phyloP scores from a whole-genome alignment of 768 basidiomycete species.

The Aureoboletus auriporus region DNA sequence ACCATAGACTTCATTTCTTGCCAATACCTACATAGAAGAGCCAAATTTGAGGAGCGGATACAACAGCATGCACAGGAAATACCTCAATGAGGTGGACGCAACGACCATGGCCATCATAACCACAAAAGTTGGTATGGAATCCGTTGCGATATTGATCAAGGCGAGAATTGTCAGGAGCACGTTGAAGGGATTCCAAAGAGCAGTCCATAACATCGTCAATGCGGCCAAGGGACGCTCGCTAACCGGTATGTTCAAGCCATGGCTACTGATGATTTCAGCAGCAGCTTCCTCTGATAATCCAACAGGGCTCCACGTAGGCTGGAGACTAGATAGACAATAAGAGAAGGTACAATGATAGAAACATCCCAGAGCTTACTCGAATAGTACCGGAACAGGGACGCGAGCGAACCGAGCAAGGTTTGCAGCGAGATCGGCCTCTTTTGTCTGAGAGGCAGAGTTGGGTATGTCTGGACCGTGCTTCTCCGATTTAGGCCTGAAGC shows the following conservation, averaged over 20 bases:
- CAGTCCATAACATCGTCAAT: slow-evolving; percentile 27
- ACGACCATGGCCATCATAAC: slow-evolving; percentile 35
- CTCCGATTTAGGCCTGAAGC: slow-evolving; percentile 16
- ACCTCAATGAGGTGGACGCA: slow-evolving; percentile 32
- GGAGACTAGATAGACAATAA: slow-evolving; percentile 16
- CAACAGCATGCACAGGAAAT: background rate
- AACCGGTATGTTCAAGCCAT: slow-evolving; percentile 28
- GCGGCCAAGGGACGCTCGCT: slow-evolving; percentile 29
- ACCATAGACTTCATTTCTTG: slow-evolving; percentile 33
- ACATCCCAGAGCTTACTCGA: slow-evolving; percentile 14
- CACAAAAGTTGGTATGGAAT: slow-evolving; percentile 30
- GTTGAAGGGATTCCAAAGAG: slow-evolving; percentile 35
- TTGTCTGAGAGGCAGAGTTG: slow-evolving; percentile 6
- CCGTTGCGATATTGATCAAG: slow-evolving; percentile 29
- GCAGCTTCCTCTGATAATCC: slow-evolving; percentile 23
- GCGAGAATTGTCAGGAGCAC: slow-evolving; percentile 30
- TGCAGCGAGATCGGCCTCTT: slow-evolving; percentile 19
- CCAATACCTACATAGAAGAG: slow-evolving; percentile 20
- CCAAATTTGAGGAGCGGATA: background rate
- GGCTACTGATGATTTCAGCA: slow-evolving; percentile 13
- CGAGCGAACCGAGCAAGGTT: slow-evolving; percentile 26
- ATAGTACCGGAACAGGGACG: slow-evolving; percentile 21
- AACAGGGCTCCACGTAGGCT: slow-evolving; percentile 22
- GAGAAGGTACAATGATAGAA: background rate
- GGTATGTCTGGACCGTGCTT: slow-evolving; percentile 26